Conservation (phyloP, 169 alveolate species). For the Plasmodium knowlesi region DNA sequence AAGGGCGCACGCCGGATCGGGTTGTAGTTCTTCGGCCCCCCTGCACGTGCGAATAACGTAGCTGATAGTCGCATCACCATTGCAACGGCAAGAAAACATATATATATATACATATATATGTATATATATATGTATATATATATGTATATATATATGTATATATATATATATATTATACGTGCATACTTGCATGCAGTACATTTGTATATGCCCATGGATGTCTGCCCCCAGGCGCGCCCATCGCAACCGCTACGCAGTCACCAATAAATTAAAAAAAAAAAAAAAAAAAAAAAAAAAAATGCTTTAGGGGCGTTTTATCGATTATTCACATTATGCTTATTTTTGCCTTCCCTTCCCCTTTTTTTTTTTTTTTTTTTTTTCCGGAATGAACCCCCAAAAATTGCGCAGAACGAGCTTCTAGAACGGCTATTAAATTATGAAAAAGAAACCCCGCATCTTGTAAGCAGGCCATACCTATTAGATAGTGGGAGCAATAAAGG, state of each 20-base stretch:
- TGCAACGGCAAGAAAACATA: background rate
- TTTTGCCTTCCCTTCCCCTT: background rate
- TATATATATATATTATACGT: background rate
- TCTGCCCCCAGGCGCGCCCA: too few species aligned
- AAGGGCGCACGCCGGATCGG: background rate
- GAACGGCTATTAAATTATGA: constrained; percentile 64
- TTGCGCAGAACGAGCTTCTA: constrained; percentile 47
- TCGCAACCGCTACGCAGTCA: background rate
- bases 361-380: background rate
- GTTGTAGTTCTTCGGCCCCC: background rate
- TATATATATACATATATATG: background rate
- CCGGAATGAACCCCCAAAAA: background rate
- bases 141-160: background rate
- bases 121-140: background rate
- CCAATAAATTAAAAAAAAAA: background rate
- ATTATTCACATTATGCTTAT: background rate
- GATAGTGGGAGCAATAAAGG: constrained; percentile 6
- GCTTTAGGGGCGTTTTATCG: background rate
- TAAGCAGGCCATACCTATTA: background rate
- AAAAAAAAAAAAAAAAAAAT: background rate
- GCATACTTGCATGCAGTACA: background rate
- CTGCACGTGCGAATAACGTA: background rate
- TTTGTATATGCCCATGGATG: background rate
- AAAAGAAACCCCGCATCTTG: constrained; percentile 1
- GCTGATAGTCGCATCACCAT: background rate